Percentiles rank a stretch among this genome's conserved stretches.
Conservation (phyloP, 805 yeast genomes). For the Yarrowia sp. region DNA sequence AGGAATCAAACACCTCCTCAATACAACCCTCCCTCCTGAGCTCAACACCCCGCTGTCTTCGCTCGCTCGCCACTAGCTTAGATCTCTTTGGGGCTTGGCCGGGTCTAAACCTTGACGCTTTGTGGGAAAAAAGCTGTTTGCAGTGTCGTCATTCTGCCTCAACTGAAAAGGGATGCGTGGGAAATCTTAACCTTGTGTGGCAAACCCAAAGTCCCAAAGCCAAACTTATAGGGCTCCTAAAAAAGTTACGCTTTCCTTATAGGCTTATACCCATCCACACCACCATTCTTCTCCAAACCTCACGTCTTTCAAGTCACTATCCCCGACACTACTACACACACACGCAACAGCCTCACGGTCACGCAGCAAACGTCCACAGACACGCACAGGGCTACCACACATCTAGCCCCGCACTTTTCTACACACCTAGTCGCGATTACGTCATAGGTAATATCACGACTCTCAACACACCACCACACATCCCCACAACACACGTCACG, state of each 20-base stretch:
- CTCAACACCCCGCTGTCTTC: background rate
- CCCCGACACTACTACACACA: background rate
- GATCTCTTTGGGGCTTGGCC: slow-evolving; percentile 1
- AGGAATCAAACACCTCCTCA: too few species aligned
- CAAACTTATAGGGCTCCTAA: background rate
- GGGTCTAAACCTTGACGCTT: slow-evolving; percentile 6
- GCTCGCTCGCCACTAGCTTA: background rate
- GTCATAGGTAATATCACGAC: background rate
- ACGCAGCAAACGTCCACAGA: background rate
- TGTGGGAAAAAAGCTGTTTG: background rate
- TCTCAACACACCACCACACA: background rate
- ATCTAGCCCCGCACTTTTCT: background rate
- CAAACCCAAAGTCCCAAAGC: background rate
- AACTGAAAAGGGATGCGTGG: slow-evolving; percentile 15
- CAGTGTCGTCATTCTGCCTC: slow-evolving; percentile 26
- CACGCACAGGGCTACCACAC: background rate
- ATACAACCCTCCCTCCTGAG: too few species aligned
- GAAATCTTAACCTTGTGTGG: background rate
- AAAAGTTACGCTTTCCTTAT: slow-evolving; percentile 21
- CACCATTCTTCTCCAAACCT: slow-evolving; percentile 34
- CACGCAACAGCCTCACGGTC: background rate
- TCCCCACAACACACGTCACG: background rate
- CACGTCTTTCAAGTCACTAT: background rate
- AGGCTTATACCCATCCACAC: slow-evolving; percentile 22
- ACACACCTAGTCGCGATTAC: background rate